Percentiles rank a stretch among this genome's conserved stretches.
phyloP scores from a whole-genome alignment of 2,329 filamentous ascomycete species.

The Rutstroemia sp. region DNA sequence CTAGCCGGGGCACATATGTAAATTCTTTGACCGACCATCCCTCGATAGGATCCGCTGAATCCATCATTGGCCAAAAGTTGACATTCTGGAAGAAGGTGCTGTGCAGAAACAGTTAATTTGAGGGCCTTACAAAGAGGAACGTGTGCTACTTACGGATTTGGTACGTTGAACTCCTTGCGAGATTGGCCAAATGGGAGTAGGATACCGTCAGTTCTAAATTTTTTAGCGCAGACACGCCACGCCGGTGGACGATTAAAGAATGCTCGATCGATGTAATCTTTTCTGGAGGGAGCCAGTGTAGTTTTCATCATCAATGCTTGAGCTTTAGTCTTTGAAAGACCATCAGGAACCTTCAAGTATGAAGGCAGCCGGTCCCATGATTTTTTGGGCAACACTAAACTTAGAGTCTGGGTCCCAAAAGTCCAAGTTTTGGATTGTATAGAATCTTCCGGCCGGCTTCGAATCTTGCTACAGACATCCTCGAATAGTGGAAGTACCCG shows the following conservation, averaged over 20 bases:
- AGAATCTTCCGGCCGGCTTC: background rate
- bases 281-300: slow-evolving; percentile 25
- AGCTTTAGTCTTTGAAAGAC: slow-evolving; percentile 22
- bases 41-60: too few species aligned
- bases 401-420: background rate
- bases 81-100: too few species aligned
- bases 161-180: too few species aligned
- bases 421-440: slow-evolving; percentile 5
- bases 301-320: slow-evolving; percentile 21
- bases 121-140: too few species aligned
- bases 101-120: too few species aligned
- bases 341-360: slow-evolving; percentile 24
- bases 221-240: slow-evolving; percentile 22
- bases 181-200: too few species aligned
- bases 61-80: too few species aligned
- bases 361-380: slow-evolving; percentile 28
- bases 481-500: background rate
- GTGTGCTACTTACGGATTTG: too few species aligned
- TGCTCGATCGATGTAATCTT: slow-evolving; percentile 30
- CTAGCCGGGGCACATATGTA: too few species aligned
- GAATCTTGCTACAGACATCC: background rate
- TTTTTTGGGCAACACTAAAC: background rate
- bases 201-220: too few species aligned
- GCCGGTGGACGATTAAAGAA: slow-evolving; percentile 22
- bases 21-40: too few species aligned